Base-by-base conservation (phyloP, 2,329 filamentous ascomycete species). In the Dothistroma pini region DNA sequence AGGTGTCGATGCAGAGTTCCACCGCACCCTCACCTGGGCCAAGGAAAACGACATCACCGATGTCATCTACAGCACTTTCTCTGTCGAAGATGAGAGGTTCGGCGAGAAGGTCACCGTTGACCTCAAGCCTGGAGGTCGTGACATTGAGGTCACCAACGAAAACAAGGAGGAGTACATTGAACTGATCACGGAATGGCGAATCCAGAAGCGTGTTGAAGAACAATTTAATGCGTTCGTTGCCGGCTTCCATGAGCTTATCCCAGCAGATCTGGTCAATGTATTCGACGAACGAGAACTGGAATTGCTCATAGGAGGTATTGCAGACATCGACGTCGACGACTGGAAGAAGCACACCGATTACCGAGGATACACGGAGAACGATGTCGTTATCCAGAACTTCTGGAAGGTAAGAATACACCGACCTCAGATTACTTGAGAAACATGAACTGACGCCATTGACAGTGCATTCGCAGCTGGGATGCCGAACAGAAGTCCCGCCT, bases 341-440 rank as follows among this genome's bases (percentile, higher is more conserved):
- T 99, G 95, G 95, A 97, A 99, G 89, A 99, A 99, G 83, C 95
- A 99, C 79, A 99, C 95, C 52, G 95, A 99, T 74, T 99, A 99
- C 78, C 89, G 95, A 70, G 95, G 95, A 58, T 99, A 99, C 83
- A 97, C 96, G 10, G 95, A 99, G 79, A 92, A 88, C 60, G 95
- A 99, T 71, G 91, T 97, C 73, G 95, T 99, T 29, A 95, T 99
- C 68, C 90, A 96, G 76, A 93, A 96, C 81, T 99, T 99, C 84
- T 99, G 95, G 95, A 93, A 96, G 82, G 83, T 85, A 63, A 54
- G 38, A 35, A 51, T 38, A 25, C 31, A 2, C 5, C 16, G 8
- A 29, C 19, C 38, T 53, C 34, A 52, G 4, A 34, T 51, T 49
- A 2, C 29, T 32, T 29, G 4, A 25, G n/a, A 32, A 32, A 22